These are phyloP conservation scores for Plasmodium blacklocki DNA, from an alignment of 169 alveolate genomes.

Conservation along the genomic window DNA sequence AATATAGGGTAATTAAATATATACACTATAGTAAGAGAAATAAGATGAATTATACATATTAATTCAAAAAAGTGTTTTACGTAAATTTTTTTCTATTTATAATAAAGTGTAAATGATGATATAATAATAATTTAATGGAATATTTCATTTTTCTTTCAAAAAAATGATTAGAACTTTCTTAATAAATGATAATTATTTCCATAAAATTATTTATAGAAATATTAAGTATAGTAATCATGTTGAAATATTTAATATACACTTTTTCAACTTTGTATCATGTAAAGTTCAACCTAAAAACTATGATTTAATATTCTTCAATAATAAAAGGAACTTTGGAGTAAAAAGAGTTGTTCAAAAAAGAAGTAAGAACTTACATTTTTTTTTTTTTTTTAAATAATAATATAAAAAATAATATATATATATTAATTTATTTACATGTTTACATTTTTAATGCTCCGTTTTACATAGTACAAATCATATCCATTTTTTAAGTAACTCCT, in stretches of 20 bases:
- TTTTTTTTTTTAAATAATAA: not conserved
- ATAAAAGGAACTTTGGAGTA: constrained; percentile 64
- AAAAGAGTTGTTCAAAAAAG: constrained; percentile 76
- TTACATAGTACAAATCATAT: no score
- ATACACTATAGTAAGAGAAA: no score
- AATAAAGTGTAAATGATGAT: constrained; percentile 19
- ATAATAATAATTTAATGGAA: constrained; percentile 1
- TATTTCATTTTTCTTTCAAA: constrained; percentile 18
- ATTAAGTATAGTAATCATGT: constrained; percentile 4
- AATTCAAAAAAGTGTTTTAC: no score
- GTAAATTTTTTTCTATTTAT: no score
- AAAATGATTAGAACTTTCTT: constrained; percentile 39
- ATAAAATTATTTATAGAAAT: constrained; percentile 28
- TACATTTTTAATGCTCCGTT: not conserved
- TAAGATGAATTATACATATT: no score
- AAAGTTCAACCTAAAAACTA: constrained; percentile 14
- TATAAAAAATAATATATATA: not conserved
- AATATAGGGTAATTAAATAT: no score
- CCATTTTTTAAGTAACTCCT: no score
- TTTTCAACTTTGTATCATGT: constrained; percentile 39
- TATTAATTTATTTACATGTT: constrained; percentile 2
- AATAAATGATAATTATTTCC: constrained; percentile 16
- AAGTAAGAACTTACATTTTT: constrained; percentile 22
- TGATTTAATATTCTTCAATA: constrained; percentile 28
- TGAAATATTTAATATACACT: not conserved